phyloP scores from a whole-genome alignment of 192 early-diverging fungal species.

The Backusella psychrophila region DNA sequence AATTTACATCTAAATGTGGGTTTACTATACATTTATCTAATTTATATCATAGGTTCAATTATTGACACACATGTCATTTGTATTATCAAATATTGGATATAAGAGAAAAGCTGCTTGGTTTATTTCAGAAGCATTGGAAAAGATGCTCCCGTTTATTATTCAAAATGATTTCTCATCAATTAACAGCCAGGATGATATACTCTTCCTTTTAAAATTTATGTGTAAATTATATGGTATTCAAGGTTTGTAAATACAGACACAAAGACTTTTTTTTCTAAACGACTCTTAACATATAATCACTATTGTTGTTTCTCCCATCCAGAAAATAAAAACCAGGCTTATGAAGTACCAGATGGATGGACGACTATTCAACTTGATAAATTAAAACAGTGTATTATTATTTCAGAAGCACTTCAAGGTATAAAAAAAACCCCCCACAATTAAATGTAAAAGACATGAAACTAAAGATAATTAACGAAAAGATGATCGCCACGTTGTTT shows the following conservation, averaged over 20 bases:
- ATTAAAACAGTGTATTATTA: constrained; percentile 67
- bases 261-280: not conserved
- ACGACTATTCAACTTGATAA: constrained; percentile 72
- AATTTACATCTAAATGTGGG: not conserved
- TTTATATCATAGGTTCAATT: not conserved
- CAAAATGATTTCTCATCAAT: not conserved
- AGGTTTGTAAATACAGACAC: constrained; percentile 9
- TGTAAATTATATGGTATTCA: constrained; percentile 63
- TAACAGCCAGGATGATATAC: constrained; percentile 41
- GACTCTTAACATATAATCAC: not conserved
- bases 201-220: constrained; percentile 57
- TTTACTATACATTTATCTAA: not conserved
- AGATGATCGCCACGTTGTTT: constrained; percentile 57
- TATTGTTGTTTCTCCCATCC: not conserved
- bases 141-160: constrained; percentile 12
- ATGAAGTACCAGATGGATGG: constrained; percentile 56
- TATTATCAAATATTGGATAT: constrained; percentile 18
- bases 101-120: constrained; percentile 22
- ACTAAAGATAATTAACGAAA: not conserved
- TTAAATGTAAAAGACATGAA: not conserved
- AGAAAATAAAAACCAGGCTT: not conserved
- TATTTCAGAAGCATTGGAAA: constrained; percentile 2
- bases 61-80: constrained; percentile 8
- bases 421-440: too few species aligned
- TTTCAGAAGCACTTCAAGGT: constrained; percentile 68